Evolutionary conservation across 371 early-diverging fungal species (phyloP), one percentile per base, ranked within the genome.

Genomic region (Chytridium lagenaria): DNA sequence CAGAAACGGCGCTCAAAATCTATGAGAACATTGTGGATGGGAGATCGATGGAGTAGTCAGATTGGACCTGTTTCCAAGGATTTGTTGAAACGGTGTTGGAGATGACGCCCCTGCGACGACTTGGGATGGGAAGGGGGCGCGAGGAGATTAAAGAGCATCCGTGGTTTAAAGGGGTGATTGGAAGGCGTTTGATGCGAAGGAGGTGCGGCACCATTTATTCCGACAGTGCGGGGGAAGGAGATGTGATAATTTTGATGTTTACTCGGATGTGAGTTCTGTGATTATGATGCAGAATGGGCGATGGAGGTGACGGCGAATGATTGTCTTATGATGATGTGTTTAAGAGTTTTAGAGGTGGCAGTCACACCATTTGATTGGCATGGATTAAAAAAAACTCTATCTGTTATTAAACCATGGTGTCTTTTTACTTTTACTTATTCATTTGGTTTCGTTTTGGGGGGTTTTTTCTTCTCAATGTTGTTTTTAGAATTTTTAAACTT

Each of bases 71-170:
- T 81, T 5, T 87, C 91, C 38, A 91, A 90, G 65, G 91, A 92
- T 73, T 77, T 95, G 36, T 52, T 94, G 50, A 86, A 86, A 63
- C 77, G 83, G 26, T 93, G 23, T 72, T 93, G 63, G 73, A 75
- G 39, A 57, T 38, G 31, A 68, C 40, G 33, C 77, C 77, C 1
- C 7, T 28, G 23, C 49, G 66, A 33, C 72, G 77, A 61, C 63
- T 77, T 16, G 80, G 77, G 10, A 37, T 34, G 49, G 57, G 78
- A n/a, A 66, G 83, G 79, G 44, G 98, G 95, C 76, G 94, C 93
- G 87, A 89, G 63, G 93, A 94, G 52, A 92, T 98, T 67, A 95
- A 92, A 82, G 85, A 84, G n/a, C 97, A 93, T 72, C 83, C 89
- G 2, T 95, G 93, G 86, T 95, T 94, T 77, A 84, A 83, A 19